These are phyloP conservation scores for Bipolaris victoriae DNA, from an alignment of 2,329 filamentous ascomycete genomes.

Conservation along the genomic window DNA sequence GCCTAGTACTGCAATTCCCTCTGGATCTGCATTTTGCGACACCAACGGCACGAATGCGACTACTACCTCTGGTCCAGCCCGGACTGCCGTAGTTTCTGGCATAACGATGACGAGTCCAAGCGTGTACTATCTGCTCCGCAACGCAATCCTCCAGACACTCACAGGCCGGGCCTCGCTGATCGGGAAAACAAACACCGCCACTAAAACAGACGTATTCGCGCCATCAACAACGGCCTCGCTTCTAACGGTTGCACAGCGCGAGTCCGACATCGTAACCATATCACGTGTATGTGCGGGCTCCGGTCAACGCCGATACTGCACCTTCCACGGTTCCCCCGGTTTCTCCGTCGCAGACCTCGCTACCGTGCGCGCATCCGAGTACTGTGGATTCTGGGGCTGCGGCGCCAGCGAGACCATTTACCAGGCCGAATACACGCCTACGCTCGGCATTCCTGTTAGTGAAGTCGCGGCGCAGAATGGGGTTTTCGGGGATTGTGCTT, in stretches of 20 bases:
- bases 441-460: not conserved
- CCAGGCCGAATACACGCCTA: not conserved
- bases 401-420: not conserved
- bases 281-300: not conserved
- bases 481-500: not conserved
- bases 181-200: not conserved
- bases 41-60: not conserved
- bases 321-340: not conserved
- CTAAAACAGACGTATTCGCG: not conserved
- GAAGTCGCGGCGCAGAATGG: not conserved
- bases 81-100: not conserved
- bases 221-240: not conserved
- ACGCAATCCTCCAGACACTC: not conserved
- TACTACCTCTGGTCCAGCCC: not conserved
- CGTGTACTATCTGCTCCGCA: not conserved
- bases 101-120: not conserved
- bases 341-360: not conserved
- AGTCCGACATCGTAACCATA: not conserved
- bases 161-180: not conserved
- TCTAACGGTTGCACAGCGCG: not conserved
- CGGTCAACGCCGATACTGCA: not conserved
- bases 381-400: not conserved
- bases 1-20: not conserved
- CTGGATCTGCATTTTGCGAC: not conserved
- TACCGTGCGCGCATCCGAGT: constrained; percentile 1